Base-by-base conservation (phyloP, 768 basidiomycete species). In the Neoboletus magnificus region DNA sequence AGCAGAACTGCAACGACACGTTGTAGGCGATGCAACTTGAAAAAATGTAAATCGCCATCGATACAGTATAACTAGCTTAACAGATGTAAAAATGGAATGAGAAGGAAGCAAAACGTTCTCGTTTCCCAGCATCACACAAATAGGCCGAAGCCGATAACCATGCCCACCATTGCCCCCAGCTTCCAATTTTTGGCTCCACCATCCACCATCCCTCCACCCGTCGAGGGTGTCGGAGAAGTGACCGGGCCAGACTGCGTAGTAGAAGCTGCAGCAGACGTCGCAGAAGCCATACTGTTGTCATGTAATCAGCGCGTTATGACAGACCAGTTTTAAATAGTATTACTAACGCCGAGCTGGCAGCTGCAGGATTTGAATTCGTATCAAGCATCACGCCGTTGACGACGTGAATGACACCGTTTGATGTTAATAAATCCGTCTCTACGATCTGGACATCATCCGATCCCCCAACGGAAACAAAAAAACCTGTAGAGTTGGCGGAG, bases 351-450 rank as follows among this genome's bases (percentile, higher is more conserved):
- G 79, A 76, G 44, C 68, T 74, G 6, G 84, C 86, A 1, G 76
- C 78, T 5, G 60, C 59, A 10, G 73, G 43, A 63, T 86, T 69
- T 2, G 55, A 60, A 8, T 75, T 66, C 4, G 74, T 71, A 66
- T 82, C 77, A 16, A 81, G 40, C 32, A 88, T 74, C 11, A 85
- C 81, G 18, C 71, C 61, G 59, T 85, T 74, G 55, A 87, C 77
- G 40, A 85, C 66, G 66, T 91, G 87, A 10, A 87, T 67, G 40
- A 90, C 89, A 44, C 88, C 89, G 58, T 91, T 90, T 18, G 76
- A 65, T 25, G 81, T 67, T 60, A 90, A 71, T 6, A 87, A 75
- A 65, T 91, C 86, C 15, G 81, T 67, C 48, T 76, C 74, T 40
- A 85, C 62, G 62, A 91, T 80, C 59, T 70, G 74, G 7, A 83